Evolutionary conservation across 768 basidiomycete species (phyloP).

Genomic region (Ramaria sp.): DNA sequence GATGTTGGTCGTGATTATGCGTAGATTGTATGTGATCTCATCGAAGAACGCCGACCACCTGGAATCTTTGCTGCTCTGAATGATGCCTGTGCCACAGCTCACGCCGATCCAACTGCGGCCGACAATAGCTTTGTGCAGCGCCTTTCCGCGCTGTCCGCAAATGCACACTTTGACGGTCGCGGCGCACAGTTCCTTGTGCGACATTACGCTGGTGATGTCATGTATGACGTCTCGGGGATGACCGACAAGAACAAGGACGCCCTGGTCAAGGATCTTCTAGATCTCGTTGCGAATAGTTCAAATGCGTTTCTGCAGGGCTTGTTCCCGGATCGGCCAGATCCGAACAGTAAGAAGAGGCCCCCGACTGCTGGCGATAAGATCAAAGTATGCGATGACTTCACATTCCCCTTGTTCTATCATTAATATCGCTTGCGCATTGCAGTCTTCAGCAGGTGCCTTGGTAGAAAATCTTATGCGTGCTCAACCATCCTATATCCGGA

Average conservation of each 20-base stretch:
- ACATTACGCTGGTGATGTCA: conserved; percentile 97
- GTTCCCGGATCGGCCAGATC: conserved; percentile 92
- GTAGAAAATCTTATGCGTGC: conserved; percentile 97
- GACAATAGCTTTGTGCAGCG: conserved; percentile 96
- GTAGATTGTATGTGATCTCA: conserved; percentile 87
- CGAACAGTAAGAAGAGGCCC: conserved; percentile 94
- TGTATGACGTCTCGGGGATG: conserved; percentile 97
- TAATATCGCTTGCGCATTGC: background rate
- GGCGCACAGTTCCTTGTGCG: conserved; percentile 90
- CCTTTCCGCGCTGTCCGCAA: conserved; percentile 66
- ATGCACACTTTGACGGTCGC: conserved; percentile 90
- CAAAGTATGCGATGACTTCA: conserved; percentile 45
- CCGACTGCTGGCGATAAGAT: conserved; percentile 98
- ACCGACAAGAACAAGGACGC: conserved; percentile 99
- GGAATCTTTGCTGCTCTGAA: conserved; percentile 97
- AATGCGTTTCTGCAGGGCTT: conserved; percentile 81
- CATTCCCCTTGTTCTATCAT: background rate
- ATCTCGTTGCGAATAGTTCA: conserved; percentile 69
- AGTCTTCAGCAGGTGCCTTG: conserved; percentile 89
- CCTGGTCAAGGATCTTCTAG: conserved; percentile 87
- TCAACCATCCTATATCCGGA: conserved; percentile 96
- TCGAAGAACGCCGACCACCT: conserved; percentile 92
- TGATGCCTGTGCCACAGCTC: conserved; percentile 97
- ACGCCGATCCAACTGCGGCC: conserved; percentile 92
- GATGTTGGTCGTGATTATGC: background rate